A percentile compares a stretch with the other conserved stretches of the same genome.
Evolutionary conservation across 805 yeast species (phyloP).

Genomic region (Ogataea methylovora): DNA sequence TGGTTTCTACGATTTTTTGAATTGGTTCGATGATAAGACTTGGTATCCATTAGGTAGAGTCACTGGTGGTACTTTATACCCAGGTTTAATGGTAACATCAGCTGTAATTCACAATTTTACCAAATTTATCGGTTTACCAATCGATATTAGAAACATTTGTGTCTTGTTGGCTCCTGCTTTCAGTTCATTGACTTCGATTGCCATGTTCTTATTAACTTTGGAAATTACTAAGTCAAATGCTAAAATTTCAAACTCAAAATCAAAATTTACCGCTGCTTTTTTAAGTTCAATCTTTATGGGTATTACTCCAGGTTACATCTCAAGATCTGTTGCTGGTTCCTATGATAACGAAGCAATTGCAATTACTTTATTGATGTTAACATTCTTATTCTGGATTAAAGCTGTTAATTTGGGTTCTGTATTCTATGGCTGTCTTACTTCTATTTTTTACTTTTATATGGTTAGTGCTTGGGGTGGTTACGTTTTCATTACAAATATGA

Average conservation of each 20-base stretch:
- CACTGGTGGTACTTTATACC: slow-evolving; percentile 97
- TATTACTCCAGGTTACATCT: slow-evolving; percentile 97
- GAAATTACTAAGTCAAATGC: slow-evolving; percentile 72
- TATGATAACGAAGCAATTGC: slow-evolving; percentile 99
- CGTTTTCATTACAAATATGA: slow-evolving; percentile 95
- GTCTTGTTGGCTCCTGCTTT: slow-evolving; percentile 96
- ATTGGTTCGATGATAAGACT: slow-evolving; percentile 98
- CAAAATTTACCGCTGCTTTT: slow-evolving; percentile 63
- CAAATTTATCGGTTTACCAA: slow-evolving; percentile 61
- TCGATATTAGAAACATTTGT: slow-evolving; percentile 93
- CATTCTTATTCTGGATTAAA: slow-evolving; percentile 94
- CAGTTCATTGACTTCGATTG: slow-evolving; percentile 85
- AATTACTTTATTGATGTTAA: slow-evolving; percentile 88
- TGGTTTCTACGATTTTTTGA: slow-evolving; percentile 83
- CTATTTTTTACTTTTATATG: slow-evolving; percentile 93
- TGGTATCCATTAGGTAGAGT: slow-evolving; percentile 99
- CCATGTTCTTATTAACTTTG: slow-evolving; percentile 77
- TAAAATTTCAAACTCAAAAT: slow-evolving; percentile 7
- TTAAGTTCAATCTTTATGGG: slow-evolving; percentile 93
- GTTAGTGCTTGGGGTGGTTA: slow-evolving; percentile 99
- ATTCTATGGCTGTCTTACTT: slow-evolving; percentile 74
- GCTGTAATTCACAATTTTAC: slow-evolving; percentile 78
- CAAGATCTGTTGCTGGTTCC: slow-evolving; percentile 97
- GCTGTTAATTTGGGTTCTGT: slow-evolving; percentile 88
- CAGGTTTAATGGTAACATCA: slow-evolving; percentile 98